Percentiles rank a stretch among this genome's conserved stretches.
phyloP scores from a whole-genome alignment of 768 basidiomycete genomes.

The Mycena floridula region DNA sequence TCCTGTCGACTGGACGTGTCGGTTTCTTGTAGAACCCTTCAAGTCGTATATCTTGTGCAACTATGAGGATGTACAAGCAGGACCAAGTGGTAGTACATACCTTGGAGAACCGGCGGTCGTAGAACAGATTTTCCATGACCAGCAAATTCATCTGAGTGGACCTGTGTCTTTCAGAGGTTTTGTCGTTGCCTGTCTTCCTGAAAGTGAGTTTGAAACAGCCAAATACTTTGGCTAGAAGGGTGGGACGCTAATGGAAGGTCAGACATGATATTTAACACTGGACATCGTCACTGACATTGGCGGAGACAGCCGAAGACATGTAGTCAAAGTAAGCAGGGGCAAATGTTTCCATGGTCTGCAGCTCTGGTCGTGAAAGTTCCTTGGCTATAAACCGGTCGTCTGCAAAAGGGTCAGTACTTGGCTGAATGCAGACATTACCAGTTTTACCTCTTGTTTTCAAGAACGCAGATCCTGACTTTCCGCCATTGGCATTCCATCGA shows the following conservation, averaged over 20 bases:
- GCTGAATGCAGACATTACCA: not conserved
- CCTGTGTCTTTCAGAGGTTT: slow-evolving; percentile 58
- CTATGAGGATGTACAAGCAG: not conserved
- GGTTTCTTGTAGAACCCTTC: slow-evolving; percentile 92
- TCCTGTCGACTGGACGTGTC: slow-evolving; percentile 87
- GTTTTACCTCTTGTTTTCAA: slow-evolving; percentile 83
- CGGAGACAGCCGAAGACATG: slow-evolving; percentile 89
- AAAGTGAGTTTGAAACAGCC: slow-evolving; percentile 95
- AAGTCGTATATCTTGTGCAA: slow-evolving; percentile 82
- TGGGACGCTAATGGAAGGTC: slow-evolving; percentile 45
- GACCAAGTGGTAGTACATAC: slow-evolving; percentile 28
- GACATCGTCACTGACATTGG: slow-evolving; percentile 50
- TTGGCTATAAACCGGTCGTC: slow-evolving; percentile 99
- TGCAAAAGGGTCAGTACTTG: slow-evolving; percentile 20
- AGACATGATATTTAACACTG: slow-evolving; percentile 5
- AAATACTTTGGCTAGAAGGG: slow-evolving; percentile 92
- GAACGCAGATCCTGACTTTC: slow-evolving; percentile 96
- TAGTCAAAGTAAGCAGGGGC: slow-evolving; percentile 98
- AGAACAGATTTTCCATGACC: slow-evolving; percentile 98
- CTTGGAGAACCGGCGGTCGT: slow-evolving; percentile 85
- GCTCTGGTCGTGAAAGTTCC: slow-evolving; percentile 83
- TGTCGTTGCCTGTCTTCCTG: slow-evolving; percentile 72
- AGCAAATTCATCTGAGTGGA: slow-evolving; percentile 90
- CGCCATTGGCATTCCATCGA: slow-evolving; percentile 93
- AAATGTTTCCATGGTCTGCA: slow-evolving; percentile 94